phyloP scores from a whole-genome alignment of 805 yeast species.

The Metschnikowia matae region DNA sequence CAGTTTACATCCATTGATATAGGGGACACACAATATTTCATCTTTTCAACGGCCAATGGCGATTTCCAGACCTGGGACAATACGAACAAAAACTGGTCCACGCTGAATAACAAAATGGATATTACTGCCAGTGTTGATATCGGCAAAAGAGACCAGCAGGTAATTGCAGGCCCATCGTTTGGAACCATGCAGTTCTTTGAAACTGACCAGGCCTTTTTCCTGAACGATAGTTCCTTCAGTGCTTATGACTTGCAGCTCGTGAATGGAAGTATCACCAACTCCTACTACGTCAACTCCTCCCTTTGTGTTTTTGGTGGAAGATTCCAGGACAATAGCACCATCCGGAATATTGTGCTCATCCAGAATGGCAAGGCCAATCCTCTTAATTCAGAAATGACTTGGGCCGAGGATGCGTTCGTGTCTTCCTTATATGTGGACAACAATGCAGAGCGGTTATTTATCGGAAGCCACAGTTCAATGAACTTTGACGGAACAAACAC shows the following conservation, averaged over 20 bases:
- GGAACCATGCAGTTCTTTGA: conserved; percentile 30
- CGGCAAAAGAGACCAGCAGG: conserved; percentile 23
- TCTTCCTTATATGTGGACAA: conserved; percentile 35
- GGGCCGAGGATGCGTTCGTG: conserved; percentile 25
- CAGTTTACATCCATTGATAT: conserved; percentile 35
- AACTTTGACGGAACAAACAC: conserved; percentile 16
- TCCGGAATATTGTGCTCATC: conserved; percentile 30
- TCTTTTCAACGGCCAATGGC: conserved; percentile 29
- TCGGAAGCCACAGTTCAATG: conserved; percentile 44
- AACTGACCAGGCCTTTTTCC: conserved; percentile 24
- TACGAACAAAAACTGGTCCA: conserved; percentile 33
- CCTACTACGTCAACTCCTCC: conserved; percentile 46
- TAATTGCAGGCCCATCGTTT: conserved; percentile 35
- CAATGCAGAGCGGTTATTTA: conserved; percentile 31
- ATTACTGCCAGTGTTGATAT: conserved; percentile 26
- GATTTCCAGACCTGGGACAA: conserved; percentile 40
- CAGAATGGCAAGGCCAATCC: conserved; percentile 16
- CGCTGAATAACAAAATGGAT: conserved; percentile 22
- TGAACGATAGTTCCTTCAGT: conserved; percentile 20
- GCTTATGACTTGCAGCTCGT: conserved; percentile 23
- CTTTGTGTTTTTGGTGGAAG: conserved; percentile 58
- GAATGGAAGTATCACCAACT: conserved; percentile 24
- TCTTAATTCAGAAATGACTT: conserved; percentile 22
- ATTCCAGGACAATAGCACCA: conserved; percentile 32
- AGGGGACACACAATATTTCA: conserved; percentile 37